Conservation (phyloP, 129 eudicot species). For the Chrysanthemum makinoi region DNA sequence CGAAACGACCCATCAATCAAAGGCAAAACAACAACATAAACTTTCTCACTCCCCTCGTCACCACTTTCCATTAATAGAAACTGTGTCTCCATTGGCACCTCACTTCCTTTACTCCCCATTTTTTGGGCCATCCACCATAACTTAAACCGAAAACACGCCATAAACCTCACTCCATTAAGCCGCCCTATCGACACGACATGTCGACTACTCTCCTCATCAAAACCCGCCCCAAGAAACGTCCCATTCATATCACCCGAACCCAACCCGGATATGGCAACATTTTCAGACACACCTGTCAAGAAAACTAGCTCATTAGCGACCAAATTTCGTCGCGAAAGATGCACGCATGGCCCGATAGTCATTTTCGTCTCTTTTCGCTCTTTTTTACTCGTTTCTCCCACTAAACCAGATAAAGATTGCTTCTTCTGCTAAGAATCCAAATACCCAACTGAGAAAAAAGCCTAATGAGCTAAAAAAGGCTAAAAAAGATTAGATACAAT, state of each 20-base stretch:
- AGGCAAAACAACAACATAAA: conserved; percentile 74
- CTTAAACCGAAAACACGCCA: conserved; percentile 80
- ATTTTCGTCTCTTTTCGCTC: conserved; percentile 29
- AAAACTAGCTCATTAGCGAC: conserved; percentile 54
- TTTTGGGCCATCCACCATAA: conserved; percentile 96
- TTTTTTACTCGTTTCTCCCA: conserved; percentile 15
- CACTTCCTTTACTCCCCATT: conserved; percentile 70
- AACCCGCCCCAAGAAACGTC: conserved; percentile 55
- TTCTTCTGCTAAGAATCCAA: conserved; percentile 29
- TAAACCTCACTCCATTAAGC: conserved; percentile 57
- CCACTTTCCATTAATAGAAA: conserved; percentile 67
- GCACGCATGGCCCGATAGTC: conserved; percentile 67
- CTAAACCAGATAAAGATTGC: conserved; percentile 20
- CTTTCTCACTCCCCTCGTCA: conserved; percentile 33
- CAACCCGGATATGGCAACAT: conserved; percentile 49
- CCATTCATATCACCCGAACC: conserved; percentile 61
- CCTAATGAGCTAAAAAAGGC: neutral
- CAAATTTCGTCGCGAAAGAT: conserved; percentile 46
- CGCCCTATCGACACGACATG: conserved; percentile 72
- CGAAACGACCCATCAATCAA: conserved; percentile 78
- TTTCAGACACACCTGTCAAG: conserved; percentile 57
- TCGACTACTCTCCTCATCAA: conserved; percentile 44
- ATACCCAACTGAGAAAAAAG: neutral
- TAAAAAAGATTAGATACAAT: neutral
- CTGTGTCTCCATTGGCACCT: conserved; percentile 87